These are phyloP conservation scores for Beauveria caledonica DNA, from an alignment of 2,329 filamentous ascomycete species.

Conservation along the genomic window DNA sequence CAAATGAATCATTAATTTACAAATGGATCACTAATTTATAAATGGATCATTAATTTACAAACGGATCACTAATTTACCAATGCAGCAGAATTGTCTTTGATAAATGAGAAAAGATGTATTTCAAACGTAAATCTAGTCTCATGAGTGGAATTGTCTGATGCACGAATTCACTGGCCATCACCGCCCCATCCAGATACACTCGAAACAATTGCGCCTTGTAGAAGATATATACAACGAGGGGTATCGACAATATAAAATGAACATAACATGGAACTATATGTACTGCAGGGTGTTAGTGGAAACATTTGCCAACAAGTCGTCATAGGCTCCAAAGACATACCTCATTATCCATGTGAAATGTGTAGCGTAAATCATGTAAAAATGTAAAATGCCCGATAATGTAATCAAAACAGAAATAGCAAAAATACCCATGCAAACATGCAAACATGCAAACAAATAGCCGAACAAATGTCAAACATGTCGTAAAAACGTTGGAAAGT, in stretches of 20 bases:
- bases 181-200: slow-evolving; percentile 3
- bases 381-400: neutral
- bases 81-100: neutral
- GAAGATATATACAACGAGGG: slow-evolving; percentile 11
- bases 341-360: slow-evolving; percentile 1
- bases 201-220: slow-evolving; percentile 3
- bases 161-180: neutral
- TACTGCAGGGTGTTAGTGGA: neutral
- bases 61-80: too few relatives aligned
- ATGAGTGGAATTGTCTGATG: neutral
- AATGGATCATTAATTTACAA: too few relatives aligned
- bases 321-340: neutral
- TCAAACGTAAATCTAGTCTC: neutral
- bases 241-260: slow-evolving; percentile 6
- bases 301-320: neutral
- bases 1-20: neutral
- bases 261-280: slow-evolving; percentile 1
- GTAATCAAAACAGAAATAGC: neutral
- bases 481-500: neutral
- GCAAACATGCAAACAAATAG: neutral
- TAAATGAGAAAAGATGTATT: slow-evolving; percentile 1
- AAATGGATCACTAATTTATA: too few relatives aligned
- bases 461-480: neutral
- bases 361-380: slow-evolving; percentile 2
- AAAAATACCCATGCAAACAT: neutral